Conservation (phyloP, 306 rosid species). For the apple (Malus domestica) region DNA sequence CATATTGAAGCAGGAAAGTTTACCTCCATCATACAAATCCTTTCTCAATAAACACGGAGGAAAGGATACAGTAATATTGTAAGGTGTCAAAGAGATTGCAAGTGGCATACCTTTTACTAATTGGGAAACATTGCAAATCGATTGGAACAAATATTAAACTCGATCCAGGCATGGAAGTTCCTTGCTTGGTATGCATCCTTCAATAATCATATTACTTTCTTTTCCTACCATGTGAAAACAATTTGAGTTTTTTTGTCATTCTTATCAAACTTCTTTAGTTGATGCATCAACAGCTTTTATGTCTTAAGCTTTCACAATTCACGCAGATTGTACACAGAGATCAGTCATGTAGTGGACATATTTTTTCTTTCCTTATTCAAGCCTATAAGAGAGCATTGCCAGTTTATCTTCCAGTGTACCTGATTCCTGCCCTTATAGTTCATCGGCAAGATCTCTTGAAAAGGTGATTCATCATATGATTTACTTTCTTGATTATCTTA, state of each 20-base stretch:
- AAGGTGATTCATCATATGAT: constrained; percentile 46
- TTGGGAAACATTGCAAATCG: too few species aligned
- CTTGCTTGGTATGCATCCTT: constrained; percentile 69
- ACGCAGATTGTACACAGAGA: constrained; percentile 88
- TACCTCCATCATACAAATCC: constrained; percentile 83
- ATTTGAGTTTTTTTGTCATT: not conserved
- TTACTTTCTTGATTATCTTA: not conserved
- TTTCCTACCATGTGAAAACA: not conserved
- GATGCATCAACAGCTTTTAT: too few species aligned
- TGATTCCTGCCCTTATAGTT: constrained; percentile 89
- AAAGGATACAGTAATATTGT: constrained; percentile 61
- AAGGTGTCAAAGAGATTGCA: constrained; percentile 72
- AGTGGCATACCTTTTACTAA: constrained; percentile 53
- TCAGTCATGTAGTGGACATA: constrained; percentile 68
- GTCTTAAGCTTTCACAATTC: constrained; percentile 2
- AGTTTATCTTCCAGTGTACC: constrained; percentile 90
- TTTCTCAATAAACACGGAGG: constrained; percentile 96
- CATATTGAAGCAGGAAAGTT: constrained; percentile 90
- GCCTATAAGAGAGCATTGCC: constrained; percentile 90
- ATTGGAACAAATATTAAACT: constrained; percentile 37
- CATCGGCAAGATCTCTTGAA: constrained; percentile 75
- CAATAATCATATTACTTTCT: constrained; percentile 4
- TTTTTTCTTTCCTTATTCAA: constrained; percentile 67
- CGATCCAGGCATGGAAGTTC: constrained; percentile 72
- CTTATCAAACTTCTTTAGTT: not conserved